phyloP scores from a whole-genome alignment of 1,139 yeast species.

The Protomyces inundatus region DNA sequence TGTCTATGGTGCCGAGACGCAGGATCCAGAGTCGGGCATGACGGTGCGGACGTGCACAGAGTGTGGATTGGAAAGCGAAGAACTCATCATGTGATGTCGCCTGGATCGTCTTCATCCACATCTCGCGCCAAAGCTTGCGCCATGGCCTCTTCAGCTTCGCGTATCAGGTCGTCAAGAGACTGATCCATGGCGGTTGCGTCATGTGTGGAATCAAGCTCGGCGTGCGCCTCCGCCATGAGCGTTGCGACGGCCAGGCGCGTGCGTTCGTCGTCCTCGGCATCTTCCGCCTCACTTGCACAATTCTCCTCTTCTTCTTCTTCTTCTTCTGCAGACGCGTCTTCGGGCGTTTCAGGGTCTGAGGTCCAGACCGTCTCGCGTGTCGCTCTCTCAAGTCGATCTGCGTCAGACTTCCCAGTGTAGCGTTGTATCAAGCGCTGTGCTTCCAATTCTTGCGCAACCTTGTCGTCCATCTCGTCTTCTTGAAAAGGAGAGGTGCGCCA shows the following conservation, averaged over 20 bases:
- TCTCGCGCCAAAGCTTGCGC: too few relatives aligned
- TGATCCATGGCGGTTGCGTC: too few relatives aligned
- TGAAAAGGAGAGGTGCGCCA: too few relatives aligned
- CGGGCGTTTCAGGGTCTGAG: neutral
- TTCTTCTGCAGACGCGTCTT: neutral
- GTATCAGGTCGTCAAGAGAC: too few relatives aligned
- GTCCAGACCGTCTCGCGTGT: neutral
- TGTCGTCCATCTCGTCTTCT: neutral
- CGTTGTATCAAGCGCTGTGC: neutral
- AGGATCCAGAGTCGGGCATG: constrained; percentile 21
- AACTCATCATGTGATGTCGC: constrained; percentile 11
- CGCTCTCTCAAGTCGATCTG: neutral
- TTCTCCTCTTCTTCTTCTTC: neutral
- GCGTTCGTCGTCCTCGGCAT: neutral
- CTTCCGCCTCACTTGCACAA: neutral
- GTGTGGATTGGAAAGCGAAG: constrained; percentile 27
- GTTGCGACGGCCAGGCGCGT: neutral
- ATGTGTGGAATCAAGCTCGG: too few relatives aligned
- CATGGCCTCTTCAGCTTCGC: too few relatives aligned
- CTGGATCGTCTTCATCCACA: too few relatives aligned
- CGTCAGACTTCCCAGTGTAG: neutral
- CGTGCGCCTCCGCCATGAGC: neutral
- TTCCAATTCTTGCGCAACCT: neutral
- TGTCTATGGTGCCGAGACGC: constrained; percentile 18
- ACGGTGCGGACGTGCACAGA: constrained; percentile 20